Conservation (phyloP, 495 filamentous ascomycete genomes). For the Astrocystis sublimbata region DNA sequence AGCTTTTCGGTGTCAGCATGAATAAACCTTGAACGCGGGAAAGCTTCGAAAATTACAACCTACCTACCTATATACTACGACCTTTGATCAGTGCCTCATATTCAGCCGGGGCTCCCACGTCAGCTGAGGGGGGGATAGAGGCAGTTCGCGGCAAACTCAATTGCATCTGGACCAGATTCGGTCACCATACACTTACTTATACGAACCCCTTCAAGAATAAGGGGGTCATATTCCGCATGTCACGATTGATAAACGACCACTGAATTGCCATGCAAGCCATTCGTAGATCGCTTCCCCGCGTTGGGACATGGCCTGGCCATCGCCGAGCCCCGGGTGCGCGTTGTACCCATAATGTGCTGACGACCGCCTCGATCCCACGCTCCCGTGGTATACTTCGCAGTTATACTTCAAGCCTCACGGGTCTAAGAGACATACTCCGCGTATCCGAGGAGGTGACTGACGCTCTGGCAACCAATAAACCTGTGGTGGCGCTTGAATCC, state of each 20-base stretch:
- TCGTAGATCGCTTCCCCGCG: not conserved
- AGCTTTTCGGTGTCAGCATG: too few species aligned
- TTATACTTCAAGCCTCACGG: slow-evolving; percentile 22
- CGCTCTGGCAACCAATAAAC: slow-evolving; percentile 68
- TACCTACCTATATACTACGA: not conserved
- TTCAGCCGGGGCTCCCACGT: not conserved
- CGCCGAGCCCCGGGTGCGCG: not conserved
- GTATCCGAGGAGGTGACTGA: slow-evolving; percentile 81
- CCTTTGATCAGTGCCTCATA: not conserved
- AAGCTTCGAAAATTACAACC: not conserved
- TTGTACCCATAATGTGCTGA: not conserved
- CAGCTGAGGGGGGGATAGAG: not conserved
- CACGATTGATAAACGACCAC: not conserved
- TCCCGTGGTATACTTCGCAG: slow-evolving; percentile 15
- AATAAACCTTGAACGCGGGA: not conserved
- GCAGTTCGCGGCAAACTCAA: not conserved
- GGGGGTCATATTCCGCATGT: not conserved
- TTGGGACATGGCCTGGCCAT: slow-evolving; percentile 4
- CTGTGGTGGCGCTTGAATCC: slow-evolving; percentile 89
- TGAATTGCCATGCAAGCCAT: slow-evolving; percentile 12
- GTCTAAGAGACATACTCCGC: slow-evolving; percentile 59
- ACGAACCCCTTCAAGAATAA: not conserved
- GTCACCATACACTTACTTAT: not conserved
- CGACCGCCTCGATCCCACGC: slow-evolving; percentile 14
- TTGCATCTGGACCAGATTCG: not conserved